Evolutionary conservation across 352 stramenopile genomes (phyloP).

Genomic region (Phytophthora lateralis): DNA sequence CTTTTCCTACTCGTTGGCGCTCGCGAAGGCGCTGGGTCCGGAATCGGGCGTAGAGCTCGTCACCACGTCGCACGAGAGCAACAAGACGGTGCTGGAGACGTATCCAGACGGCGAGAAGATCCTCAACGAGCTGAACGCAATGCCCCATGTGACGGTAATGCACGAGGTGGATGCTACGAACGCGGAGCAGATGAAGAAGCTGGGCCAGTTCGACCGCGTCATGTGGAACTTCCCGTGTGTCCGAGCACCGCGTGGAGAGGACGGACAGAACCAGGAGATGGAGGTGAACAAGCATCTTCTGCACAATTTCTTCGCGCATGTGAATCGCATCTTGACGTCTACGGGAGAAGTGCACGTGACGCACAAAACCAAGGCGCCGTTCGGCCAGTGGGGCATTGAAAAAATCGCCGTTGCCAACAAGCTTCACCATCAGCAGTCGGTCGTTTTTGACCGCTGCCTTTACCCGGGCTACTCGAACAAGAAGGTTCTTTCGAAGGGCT

Average conservation of each 20-base stretch:
- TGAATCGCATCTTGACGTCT: conserved; percentile 47
- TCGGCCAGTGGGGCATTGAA: conserved; percentile 87
- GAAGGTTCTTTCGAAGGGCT: conserved; percentile 95
- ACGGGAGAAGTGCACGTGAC: conserved; percentile 93
- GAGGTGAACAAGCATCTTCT: conserved; percentile 94
- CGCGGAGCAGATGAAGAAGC: conserved; percentile 68
- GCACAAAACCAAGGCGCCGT: conserved; percentile 96
- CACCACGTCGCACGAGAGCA: conserved; percentile 93
- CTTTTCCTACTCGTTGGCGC: conserved; percentile 94
- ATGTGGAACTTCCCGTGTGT: conserved; percentile 98
- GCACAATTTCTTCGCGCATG: conserved; percentile 87
- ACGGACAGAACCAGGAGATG: conserved; percentile 97
- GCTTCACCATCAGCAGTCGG: conserved; percentile 63
- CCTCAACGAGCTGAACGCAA: conserved; percentile 66
- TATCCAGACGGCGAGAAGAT: conserved; percentile 91
- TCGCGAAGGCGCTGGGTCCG: conserved; percentile 65
- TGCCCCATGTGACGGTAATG: conserved; percentile 67
- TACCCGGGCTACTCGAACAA: conserved; percentile 95
- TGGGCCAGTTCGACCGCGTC: conserved; percentile 90
- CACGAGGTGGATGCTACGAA: conserved; percentile 94
- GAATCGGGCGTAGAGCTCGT: conserved; percentile 62
- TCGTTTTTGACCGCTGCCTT: conserved; percentile 94
- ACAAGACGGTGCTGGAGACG: conserved; percentile 83
- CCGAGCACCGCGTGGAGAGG: conserved; percentile 86
- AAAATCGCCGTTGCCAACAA: conserved; percentile 56